Evolutionary conservation across 2,329 filamentous ascomycete species (phyloP).

Genomic region (Fusarium sp.): DNA sequence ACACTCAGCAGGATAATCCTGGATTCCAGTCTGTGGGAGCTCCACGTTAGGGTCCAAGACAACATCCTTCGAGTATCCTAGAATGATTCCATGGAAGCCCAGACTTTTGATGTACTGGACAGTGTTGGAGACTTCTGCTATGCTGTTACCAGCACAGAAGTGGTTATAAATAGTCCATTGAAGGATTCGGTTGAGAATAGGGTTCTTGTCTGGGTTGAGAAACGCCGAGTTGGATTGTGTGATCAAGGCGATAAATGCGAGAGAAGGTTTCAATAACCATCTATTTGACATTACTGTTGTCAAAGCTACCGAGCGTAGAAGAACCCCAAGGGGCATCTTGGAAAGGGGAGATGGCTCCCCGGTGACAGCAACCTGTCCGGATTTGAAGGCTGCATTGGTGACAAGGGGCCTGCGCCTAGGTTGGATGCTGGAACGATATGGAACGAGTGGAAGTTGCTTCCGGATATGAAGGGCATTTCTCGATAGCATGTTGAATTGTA

Average conservation of each 20-base stretch:
- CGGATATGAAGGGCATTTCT: not conserved
- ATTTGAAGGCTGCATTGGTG: slow-evolving; percentile 19
- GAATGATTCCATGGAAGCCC: slow-evolving; percentile 64
- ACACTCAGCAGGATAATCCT: slow-evolving; percentile 24
- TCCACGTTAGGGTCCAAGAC: slow-evolving; percentile 47
- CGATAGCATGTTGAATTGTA: slow-evolving; percentile 17
- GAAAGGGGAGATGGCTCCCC: slow-evolving; percentile 23
- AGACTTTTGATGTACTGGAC: slow-evolving; percentile 58
- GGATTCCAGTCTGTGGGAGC: slow-evolving; percentile 1
- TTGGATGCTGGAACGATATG: not conserved
- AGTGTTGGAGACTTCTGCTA: slow-evolving; percentile 58
- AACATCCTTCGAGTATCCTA: slow-evolving; percentile 65
- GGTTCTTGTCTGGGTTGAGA: slow-evolving; percentile 58
- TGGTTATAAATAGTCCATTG: slow-evolving; percentile 63
- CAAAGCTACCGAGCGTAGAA: slow-evolving; percentile 43
- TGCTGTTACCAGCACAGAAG: slow-evolving; percentile 65
- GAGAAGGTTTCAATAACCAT: slow-evolving; percentile 42
- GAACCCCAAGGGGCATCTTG: slow-evolving; percentile 38
- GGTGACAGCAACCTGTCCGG: not conserved
- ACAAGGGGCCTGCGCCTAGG: not conserved
- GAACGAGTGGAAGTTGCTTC: not conserved
- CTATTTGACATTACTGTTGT: slow-evolving; percentile 46
- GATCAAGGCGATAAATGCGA: slow-evolving; percentile 40
- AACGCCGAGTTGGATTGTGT: slow-evolving; percentile 47
- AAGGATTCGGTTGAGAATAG: slow-evolving; percentile 55